A percentile compares a stretch with the other conserved stretches of the same genome.
phyloP scores from a whole-genome alignment of 805 yeast genomes.

The Wickerhamiella lipophila region DNA sequence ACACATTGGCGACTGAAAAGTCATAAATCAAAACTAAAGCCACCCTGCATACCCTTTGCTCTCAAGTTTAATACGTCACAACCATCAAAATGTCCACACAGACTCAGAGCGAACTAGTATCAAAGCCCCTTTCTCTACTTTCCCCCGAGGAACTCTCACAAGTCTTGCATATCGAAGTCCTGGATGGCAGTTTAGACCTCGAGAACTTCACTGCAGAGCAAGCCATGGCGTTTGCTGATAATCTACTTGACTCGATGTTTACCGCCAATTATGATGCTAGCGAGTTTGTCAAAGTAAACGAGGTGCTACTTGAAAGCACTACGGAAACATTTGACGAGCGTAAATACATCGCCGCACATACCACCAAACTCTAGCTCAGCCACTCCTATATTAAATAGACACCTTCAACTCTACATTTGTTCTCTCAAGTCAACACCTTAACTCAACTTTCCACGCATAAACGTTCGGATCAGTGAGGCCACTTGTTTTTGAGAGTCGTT shows the following conservation, averaged over 20 bases:
- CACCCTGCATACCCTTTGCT: neutral
- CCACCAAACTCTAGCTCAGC: neutral
- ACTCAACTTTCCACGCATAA: constrained; percentile 6
- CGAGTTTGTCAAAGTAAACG: neutral
- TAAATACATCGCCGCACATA: neutral
- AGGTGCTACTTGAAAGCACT: neutral
- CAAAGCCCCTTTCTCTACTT: neutral
- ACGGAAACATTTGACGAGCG: neutral
- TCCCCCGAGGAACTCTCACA: neutral
- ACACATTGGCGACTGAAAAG: neutral
- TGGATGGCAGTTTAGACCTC: neutral
- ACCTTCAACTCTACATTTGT: too few relatives aligned
- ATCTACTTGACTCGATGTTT: neutral
- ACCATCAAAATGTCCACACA: neutral
- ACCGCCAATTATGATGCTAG: neutral
- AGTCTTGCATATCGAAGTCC: neutral
- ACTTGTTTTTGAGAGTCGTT: constrained; percentile 3
- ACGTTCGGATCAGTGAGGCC: constrained; percentile 14
- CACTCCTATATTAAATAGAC: too few relatives aligned
- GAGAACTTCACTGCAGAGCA: neutral
- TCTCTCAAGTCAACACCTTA: too few relatives aligned
- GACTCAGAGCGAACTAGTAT: neutral
- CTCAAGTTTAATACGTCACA: neutral
- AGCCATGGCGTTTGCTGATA: neutral
- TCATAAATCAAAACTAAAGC: neutral